Evolutionary conservation across 441 rosid species (phyloP).

Genomic region (Melastoma candidum): DNA sequence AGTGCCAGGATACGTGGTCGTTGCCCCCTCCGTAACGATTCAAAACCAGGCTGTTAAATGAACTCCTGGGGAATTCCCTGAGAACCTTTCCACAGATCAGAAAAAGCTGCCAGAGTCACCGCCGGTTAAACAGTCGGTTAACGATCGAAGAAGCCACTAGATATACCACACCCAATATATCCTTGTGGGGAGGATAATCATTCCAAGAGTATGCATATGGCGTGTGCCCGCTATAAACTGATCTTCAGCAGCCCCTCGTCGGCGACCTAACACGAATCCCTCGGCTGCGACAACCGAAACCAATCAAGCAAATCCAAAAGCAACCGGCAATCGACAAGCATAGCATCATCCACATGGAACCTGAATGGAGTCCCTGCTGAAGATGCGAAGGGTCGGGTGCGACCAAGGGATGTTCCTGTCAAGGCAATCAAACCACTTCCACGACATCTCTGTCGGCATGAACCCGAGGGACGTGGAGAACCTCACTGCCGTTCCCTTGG

Average conservation of each 20-base stretch:
- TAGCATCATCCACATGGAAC: too few species aligned
- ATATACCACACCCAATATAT: slow-evolving; percentile 52
- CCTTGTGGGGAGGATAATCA: slow-evolving; percentile 55
- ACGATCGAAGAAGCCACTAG: not conserved
- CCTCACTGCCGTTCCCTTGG: too few species aligned
- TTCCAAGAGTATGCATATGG: slow-evolving; percentile 70
- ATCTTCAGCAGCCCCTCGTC: slow-evolving; percentile 41
- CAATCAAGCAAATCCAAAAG: too few species aligned
- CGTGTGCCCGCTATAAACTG: slow-evolving; percentile 23
- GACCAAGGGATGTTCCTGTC: too few species aligned
- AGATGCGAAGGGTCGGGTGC: too few species aligned
- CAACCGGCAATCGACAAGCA: too few species aligned
- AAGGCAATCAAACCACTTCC: too few species aligned
- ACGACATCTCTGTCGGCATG: too few species aligned
- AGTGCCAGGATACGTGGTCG: slow-evolving; percentile 83
- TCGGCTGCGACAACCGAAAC: slow-evolving; percentile 31
- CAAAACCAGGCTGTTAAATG: slow-evolving; percentile 71
- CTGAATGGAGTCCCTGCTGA: too few species aligned
- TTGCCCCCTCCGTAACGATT: slow-evolving; percentile 72
- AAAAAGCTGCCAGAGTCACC: not conserved
- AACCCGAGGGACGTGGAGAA: too few species aligned
- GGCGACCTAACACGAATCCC: slow-evolving; percentile 74
- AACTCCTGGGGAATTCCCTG: slow-evolving; percentile 59
- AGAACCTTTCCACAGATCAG: slow-evolving; percentile 37
- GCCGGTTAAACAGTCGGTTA: not conserved